Percentiles rank a stretch among this genome's conserved stretches.
Conservation (phyloP, 2,329 filamentous ascomycete species). For the Beauveria medogensis region DNA sequence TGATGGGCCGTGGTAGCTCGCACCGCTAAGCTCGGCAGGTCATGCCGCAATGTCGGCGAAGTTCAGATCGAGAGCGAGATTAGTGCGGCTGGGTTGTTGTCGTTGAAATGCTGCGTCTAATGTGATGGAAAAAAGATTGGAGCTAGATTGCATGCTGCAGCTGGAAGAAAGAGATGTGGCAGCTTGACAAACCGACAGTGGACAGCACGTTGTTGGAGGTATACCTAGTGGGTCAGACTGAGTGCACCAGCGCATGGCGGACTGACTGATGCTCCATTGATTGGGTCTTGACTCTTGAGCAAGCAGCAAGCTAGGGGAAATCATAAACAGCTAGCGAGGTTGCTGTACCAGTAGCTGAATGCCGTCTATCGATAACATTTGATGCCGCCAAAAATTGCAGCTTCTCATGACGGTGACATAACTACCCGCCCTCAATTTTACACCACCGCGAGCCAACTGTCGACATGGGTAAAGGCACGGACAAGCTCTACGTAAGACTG, state of each 20-base stretch:
- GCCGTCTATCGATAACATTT: background rate
- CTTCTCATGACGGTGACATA: constrained; percentile 1
- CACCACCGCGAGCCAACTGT: background rate
- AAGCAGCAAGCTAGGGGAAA: background rate
- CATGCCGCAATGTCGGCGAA: background rate
- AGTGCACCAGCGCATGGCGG: background rate
- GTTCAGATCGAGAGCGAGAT: background rate
- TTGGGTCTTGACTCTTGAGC: background rate
- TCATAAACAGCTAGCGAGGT: no score
- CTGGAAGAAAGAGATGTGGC: constrained; percentile 5
- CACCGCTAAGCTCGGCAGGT: background rate
- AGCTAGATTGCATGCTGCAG: background rate
- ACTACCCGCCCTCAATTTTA: background rate
- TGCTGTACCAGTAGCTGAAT: background rate
- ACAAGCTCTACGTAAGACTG: constrained; percentile 35
- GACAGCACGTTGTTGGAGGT: constrained; percentile 2
- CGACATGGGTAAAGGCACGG: constrained; percentile 36
- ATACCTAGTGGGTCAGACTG: constrained; percentile 1
- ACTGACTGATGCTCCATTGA: background rate
- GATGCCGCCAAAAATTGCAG: background rate
- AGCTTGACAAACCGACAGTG: background rate
- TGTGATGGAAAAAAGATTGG: background rate
- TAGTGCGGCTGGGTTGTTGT: background rate
- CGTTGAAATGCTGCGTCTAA: background rate
- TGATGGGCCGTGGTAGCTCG: constrained; percentile 1